Evolutionary conservation across 495 filamentous ascomycete species (phyloP).

Genomic region (Talaromyces thailandensis): DNA sequence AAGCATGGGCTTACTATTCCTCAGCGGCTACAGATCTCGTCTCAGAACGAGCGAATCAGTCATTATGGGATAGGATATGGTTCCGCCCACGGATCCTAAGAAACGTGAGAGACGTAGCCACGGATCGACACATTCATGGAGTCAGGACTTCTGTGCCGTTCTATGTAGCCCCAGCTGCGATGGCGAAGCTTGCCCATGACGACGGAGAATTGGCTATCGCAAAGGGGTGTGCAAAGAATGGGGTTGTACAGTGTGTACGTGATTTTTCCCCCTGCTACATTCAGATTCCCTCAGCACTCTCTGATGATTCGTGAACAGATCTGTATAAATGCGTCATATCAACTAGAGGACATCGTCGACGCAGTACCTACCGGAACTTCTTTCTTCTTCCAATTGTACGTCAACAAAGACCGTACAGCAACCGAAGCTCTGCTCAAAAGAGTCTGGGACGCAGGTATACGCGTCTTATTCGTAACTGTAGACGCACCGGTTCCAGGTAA

Average conservation of each 20-base stretch:
- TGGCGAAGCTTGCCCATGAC: slow-evolving; percentile 55
- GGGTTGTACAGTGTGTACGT: slow-evolving; percentile 36
- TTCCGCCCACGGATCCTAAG: slow-evolving; percentile 61
- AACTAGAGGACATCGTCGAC: slow-evolving; percentile 51
- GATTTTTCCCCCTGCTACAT: neutral
- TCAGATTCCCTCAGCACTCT: too few relatives aligned
- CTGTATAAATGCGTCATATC: slow-evolving; percentile 47
- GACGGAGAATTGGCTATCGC: slow-evolving; percentile 61
- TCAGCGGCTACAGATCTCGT: slow-evolving; percentile 62
- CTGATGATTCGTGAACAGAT: slow-evolving; percentile 14
- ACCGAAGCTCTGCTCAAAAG: slow-evolving; percentile 40
- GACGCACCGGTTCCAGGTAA: slow-evolving; percentile 85
- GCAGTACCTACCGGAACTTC: slow-evolving; percentile 22
- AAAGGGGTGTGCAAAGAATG: slow-evolving; percentile 38
- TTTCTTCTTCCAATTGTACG: slow-evolving; percentile 68
- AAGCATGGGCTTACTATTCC: slow-evolving; percentile 66
- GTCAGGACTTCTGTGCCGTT: slow-evolving; percentile 44
- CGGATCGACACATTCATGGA: slow-evolving; percentile 22
- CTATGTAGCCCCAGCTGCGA: slow-evolving; percentile 52
- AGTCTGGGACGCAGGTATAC: slow-evolving; percentile 41
- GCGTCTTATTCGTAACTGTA: slow-evolving; percentile 67
- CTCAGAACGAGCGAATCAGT: slow-evolving; percentile 41
- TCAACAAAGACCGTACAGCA: slow-evolving; percentile 53
- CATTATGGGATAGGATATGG: slow-evolving; percentile 42
- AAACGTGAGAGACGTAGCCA: slow-evolving; percentile 33